Base-by-base conservation (phyloP, 1,284 basidiomycete species). In the Ustilago vetiveriae region DNA sequence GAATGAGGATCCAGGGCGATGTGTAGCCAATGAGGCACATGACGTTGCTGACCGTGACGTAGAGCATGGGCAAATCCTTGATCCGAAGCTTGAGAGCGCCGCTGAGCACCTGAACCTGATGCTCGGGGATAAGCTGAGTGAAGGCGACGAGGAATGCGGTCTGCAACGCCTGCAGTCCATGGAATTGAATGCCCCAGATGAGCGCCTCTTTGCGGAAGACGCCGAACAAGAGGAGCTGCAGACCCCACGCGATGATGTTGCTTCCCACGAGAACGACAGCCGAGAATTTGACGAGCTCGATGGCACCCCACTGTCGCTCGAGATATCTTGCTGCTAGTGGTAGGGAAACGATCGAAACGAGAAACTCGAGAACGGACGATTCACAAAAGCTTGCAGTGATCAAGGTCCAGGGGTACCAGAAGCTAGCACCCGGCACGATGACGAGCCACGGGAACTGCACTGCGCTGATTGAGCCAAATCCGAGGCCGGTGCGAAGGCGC, bases 101-200 rank as follows among this genome's bases (percentile, higher is more conserved):
- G 30, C 54, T 47, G 69, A 98, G 86, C 14, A 98, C 79, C 81
- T 98, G 95, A 6, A 98, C 89, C 82, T 97, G 94, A 77, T 98
- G 94, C 82, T 98, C 95, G 23, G 96, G 95, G 72, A 98, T 97
- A 54, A 96, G 84, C 82, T 98, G 95, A 2, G 94, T 97, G 83
- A 97, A 96, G 10, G 94, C 95, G 50, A 98, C 95, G 33, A 98
- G 86, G 69, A 95, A 87, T 4, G 88, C 91, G 43, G 89, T 89
- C 78, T 96, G 92, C n/a, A 98, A 85, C 3, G 92, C 91, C 85
- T 92, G 91, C 82, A 94, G 88, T 23, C 95, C 95, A 78, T 92
- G 92, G 82, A 94, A 97, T 43, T 88, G 87, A 85, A 92, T 89
- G 23, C 89, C 92, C 82, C 91, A 92, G 33, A 79, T 70, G 29